Evolutionary conservation across 2,329 filamentous ascomycete genomes (phyloP).

Genomic region (Claviceps sp.): DNA sequence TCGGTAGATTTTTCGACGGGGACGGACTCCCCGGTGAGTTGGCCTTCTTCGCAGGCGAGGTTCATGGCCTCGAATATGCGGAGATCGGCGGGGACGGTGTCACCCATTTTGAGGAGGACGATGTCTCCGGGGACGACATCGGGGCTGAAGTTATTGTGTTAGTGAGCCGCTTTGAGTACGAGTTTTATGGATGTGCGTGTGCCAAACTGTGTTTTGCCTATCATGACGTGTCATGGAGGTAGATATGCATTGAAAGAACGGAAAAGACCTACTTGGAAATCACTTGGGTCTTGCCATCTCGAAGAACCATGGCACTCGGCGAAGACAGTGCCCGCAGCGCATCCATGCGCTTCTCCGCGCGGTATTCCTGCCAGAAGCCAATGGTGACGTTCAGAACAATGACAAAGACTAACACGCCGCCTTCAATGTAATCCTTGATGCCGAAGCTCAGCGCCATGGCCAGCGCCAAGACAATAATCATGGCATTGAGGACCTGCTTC

Average conservation of each 20-base stretch:
- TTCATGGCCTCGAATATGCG: constrained; percentile 64
- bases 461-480: constrained; percentile 64
- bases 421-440: constrained; percentile 54
- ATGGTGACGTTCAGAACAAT: constrained; percentile 58
- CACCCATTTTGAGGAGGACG: constrained; percentile 53
- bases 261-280: constrained; percentile 38
- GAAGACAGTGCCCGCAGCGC: constrained; percentile 47
- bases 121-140: constrained; percentile 62
- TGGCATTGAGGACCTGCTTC: constrained; percentile 63
- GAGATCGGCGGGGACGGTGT: constrained; percentile 62
- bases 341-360: constrained; percentile 55
- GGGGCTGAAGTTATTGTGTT: constrained; percentile 24
- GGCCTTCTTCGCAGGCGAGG: constrained; percentile 64
- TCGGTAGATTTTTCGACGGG: constrained; percentile 54
- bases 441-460: constrained; percentile 61
- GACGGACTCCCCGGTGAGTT: constrained; percentile 63
- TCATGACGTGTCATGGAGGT: too few relatives aligned
- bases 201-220: too few relatives aligned
- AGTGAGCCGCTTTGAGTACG: background rate
- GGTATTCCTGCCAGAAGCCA: constrained; percentile 52
- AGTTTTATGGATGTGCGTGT: background rate
- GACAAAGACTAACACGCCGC: constrained; percentile 52
- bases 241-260: background rate
- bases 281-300: constrained; percentile 43
- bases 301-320: constrained; percentile 48